Base-by-base conservation (phyloP, 192 early-diverging fungal genomes). In the Paraglomus brasilianum region DNA sequence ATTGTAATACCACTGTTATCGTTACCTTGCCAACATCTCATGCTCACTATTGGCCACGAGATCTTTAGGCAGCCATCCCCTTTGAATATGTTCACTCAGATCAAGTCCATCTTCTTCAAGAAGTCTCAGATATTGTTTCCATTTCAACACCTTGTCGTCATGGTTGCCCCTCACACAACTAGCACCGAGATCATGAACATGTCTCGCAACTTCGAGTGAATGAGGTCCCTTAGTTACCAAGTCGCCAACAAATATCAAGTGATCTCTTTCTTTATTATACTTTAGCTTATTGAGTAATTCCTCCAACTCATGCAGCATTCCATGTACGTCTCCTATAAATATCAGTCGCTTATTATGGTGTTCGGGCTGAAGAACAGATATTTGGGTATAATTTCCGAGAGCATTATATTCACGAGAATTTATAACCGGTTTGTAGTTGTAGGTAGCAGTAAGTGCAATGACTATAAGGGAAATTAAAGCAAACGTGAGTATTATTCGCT, bases 261-360 rank as follows among this genome's bases (percentile, higher is more conserved):
- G 80, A 72, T 90, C 90, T 5, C 45, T 71, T 0, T 47, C 36
- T 14, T 22, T 41, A 24, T 78, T 63, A 17, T 71, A 81, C 5
- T 75, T 48, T 11, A 88, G 70, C 21, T 74, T 71, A 4, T 76
- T 74, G 14, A 92, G 41, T 6, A 92, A 80, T 30, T 21, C 10
- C 14, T 83, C 71, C 19, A 92, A 74, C 71, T 88, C 87, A 5
- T 79, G 53, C 0, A 82, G 15, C 36, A 81, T 78, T 0, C 89
- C 90, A 47, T 92, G 90, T 41, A 90, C 79, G 57, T 92, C 90
- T 5, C 90, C 90, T 14, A 92, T 81, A 13, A 92, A 82, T 36
- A 89, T 79, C 21, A 69, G 40, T 47, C 49, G 47, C 30, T 69
- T 69, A 11, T 51, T 17, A 21, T 30, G 3, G 30, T 30, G 3